Base-by-base conservation (phyloP, 2,329 filamentous ascomycete genomes). In the Hortaea sp. region DNA sequence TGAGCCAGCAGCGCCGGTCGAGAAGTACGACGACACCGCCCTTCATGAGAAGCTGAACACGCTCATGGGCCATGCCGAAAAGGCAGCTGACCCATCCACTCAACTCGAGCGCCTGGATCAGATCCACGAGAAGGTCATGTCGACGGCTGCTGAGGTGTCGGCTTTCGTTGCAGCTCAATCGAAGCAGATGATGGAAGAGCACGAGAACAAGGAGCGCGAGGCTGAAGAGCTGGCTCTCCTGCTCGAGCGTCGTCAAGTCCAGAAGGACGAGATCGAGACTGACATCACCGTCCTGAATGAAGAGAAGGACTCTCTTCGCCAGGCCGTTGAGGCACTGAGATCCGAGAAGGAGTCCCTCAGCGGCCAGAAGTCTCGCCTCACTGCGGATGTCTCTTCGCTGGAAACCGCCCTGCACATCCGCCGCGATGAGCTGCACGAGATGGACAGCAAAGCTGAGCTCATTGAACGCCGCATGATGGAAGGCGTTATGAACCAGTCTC, bases 401-500 rank as follows among this genome's bases (percentile, higher is more conserved):
- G 88, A 97, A 63, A 97, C 88, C 6, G 90, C 92, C 1, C 76
- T 97, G 29, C 80, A 84, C 12, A 82, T 97, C 47, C 84, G 92
- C 45, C 84, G 87, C 39, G 90, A 97, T 56, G 92, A 97, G 68
- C 79, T 98, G 49, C 81, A 87, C 40, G 77, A 85, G 28, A 95
- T 98, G 85, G 90, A 97, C 63, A 73, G 77, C 7, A 85, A 90
- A 51, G 92, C 90, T 2, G 88, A 95, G 63, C 79, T 81, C 3
- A 74, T 98, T 27, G 92, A 98, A 69, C 85, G 89, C 44, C 82
- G 92, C 28, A 95, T 98, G 55, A 71, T 98, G 30, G 90, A 97
- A 54, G 89, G 90, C 28, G 87, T 97, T 52, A 94, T 98, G 69
- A 89, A 97, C 57, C 90, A 97, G 63, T 95, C 90, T 13, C 84